Evolutionary conservation across 148 eudicot species (phyloP), one percentile per base, ranked within the genome.

Genomic region (Diospyros lotus): DNA sequence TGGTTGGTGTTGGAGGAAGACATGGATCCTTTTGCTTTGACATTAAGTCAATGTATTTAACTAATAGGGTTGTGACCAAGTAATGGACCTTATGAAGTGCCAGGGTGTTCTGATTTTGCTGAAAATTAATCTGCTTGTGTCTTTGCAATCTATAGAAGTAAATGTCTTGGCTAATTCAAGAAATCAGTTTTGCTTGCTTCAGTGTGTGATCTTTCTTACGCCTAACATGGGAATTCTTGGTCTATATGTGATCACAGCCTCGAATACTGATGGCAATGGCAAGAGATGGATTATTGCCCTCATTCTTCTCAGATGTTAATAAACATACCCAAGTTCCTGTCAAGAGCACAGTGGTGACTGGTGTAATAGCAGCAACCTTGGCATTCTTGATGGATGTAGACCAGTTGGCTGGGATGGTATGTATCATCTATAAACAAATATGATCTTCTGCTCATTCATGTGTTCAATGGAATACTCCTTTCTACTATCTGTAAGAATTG

Each of bases 231-330:
- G 39, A 64, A 76, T 78, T n/a, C 58, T 38, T 73, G 61, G 55
- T 48, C 9, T 69, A 73, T 73, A 43, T 78, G 11, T 82, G 64
- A 73, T 79, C 48, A n/a, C 87, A 92, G 98, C 97, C 98, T 61
- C 88, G 98, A 59, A 89, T 92, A 74, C 84, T 95, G 75, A 92
- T 95, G 98, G 96, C 97, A 59, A 95, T 95, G 98, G 92, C 98
- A 61, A 89, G 97, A 84, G 98, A 95, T 80, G 98, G 98, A 65
- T 84, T 95, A 82, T 84, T 95, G 65, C 98, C 97, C 43, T 76
- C 96, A n/a, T 92, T 95, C 76, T 95, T 95, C 84, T 95, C 94
- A 42, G 94, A 93, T 66, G 92, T 95, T 51, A 87, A 88, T 79
- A 78, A 78, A 68, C 77, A 58, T 17, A 86, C 99, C 40, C 97